Conservation (phyloP, 2,329 filamentous ascomycete genomes). For the Lachnellula willkommii region DNA sequence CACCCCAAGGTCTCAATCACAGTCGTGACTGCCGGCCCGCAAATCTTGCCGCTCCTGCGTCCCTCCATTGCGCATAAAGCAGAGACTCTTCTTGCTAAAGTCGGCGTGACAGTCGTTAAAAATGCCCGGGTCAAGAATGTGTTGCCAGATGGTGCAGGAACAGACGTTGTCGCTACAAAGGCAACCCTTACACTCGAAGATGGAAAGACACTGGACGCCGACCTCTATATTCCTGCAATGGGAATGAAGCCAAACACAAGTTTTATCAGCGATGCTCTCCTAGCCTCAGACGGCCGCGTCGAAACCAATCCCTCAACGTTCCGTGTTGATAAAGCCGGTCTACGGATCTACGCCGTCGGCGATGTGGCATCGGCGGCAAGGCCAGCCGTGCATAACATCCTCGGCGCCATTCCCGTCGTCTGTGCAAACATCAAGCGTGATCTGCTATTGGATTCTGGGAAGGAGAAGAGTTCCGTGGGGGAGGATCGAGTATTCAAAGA, state of each 20-base stretch:
- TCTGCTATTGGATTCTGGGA: constrained; percentile 35
- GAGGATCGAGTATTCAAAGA: constrained; percentile 37
- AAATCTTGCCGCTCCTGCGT: constrained; percentile 39
- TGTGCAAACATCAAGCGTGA: constrained; percentile 46
- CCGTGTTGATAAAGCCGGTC: constrained; percentile 33
- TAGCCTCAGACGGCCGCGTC: constrained; percentile 35
- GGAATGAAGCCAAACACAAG: constrained; percentile 39
- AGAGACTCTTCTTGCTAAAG: constrained; percentile 36
- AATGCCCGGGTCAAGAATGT: constrained; percentile 35
- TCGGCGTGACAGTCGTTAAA: constrained; percentile 45
- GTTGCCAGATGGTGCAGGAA: constrained; percentile 29
- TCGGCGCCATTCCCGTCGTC: constrained; percentile 39
- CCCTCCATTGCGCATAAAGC: constrained; percentile 36
- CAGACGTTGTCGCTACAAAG: constrained; percentile 22
- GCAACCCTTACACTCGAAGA: constrained; percentile 37
- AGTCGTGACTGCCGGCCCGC: constrained; percentile 35
- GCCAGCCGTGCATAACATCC: constrained; percentile 39
- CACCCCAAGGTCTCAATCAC: constrained; percentile 40
- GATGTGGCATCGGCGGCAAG: constrained; percentile 39
- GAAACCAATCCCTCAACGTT: constrained; percentile 35
- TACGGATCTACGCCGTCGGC: constrained; percentile 43
- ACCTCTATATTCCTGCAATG: constrained; percentile 44
- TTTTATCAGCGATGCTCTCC: constrained; percentile 33
- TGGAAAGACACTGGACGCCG: constrained; percentile 36
- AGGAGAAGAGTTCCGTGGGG: constrained; percentile 11